These are phyloP conservation scores for Lentinula aciculospora DNA, from an alignment of 768 basidiomycete genomes.

Conservation along the genomic window DNA sequence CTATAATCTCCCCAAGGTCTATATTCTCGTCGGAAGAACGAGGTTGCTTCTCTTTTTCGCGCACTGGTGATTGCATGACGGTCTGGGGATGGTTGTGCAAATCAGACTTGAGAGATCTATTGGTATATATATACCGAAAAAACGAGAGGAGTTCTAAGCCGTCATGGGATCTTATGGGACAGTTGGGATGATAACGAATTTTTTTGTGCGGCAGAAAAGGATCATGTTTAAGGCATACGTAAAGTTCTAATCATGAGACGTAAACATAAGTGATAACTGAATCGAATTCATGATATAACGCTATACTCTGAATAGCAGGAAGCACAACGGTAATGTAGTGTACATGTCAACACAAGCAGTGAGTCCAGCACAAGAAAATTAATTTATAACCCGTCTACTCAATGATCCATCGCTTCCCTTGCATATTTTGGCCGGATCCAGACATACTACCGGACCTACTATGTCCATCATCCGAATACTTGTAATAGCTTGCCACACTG, in stretches of 20 bases:
- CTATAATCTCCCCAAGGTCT: background rate
- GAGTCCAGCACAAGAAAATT: conserved; percentile 1
- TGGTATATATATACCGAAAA: background rate
- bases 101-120: background rate
- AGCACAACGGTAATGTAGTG: background rate
- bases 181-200: background rate
- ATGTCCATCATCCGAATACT: conserved; percentile 23
- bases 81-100: background rate
- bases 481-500: conserved; percentile 27
- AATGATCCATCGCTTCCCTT: conserved; percentile 22
- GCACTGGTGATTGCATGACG: background rate
- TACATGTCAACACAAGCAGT: background rate
- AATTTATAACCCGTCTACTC: conserved; percentile 12
- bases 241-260: no score
- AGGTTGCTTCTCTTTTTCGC: background rate
- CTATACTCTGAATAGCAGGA: background rate
- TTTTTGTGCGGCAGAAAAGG: background rate
- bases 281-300: background rate
- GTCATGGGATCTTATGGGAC: background rate
- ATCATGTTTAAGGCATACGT: no score
- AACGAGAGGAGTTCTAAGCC: background rate
- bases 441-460: conserved; percentile 8
- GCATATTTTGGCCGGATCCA: conserved; percentile 2
- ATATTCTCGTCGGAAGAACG: background rate
- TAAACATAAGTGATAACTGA: background rate